Percentiles rank a stretch among this genome's conserved stretches.
Conservation (phyloP, 2,329 filamentous ascomycete species). For the Fusarium devonianum region DNA sequence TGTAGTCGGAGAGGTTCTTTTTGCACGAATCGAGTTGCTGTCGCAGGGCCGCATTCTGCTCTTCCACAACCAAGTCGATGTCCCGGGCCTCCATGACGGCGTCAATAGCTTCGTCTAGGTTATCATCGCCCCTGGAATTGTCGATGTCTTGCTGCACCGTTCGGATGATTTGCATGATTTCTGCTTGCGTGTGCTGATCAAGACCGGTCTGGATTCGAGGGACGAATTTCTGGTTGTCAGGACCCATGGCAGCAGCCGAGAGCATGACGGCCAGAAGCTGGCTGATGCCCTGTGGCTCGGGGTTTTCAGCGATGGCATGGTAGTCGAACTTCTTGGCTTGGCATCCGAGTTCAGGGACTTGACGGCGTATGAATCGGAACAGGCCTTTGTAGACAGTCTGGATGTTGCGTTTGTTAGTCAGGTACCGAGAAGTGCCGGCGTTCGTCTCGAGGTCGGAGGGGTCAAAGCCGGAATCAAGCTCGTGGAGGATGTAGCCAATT, state of each 20-base stretch:
- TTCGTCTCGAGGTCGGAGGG: conserved; percentile 60
- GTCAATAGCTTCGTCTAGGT: conserved; percentile 50
- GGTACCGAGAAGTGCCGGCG: conserved; percentile 52
- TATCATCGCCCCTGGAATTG: conserved; percentile 48
- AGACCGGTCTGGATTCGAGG: conserved; percentile 51
- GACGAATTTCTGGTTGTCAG: conserved; percentile 63
- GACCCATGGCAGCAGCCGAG: conserved; percentile 65
- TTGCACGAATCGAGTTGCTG: conserved; percentile 60
- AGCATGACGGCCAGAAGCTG: conserved; percentile 70
- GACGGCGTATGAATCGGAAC: conserved; percentile 61
- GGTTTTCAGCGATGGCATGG: conserved; percentile 64
- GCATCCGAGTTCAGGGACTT: conserved; percentile 59
- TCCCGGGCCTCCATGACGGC: conserved; percentile 56
- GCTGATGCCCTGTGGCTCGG: conserved; percentile 61
- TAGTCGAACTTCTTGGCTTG: conserved; percentile 63
- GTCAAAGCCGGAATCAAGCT: conserved; percentile 65
- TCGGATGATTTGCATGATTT: conserved; percentile 56
- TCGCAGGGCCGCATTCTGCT: conserved; percentile 59
- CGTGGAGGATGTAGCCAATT: conserved; percentile 63
- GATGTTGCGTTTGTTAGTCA: conserved; percentile 60
- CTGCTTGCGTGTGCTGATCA: conserved; percentile 52
- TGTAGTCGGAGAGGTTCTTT: conserved; percentile 65
- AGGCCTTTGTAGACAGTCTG: conserved; percentile 63
- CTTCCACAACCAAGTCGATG: conserved; percentile 64
- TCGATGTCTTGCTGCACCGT: conserved; percentile 50